These are phyloP conservation scores for Entomortierella parvispora DNA, from an alignment of 192 early-diverging fungal species.

Conservation along the genomic window DNA sequence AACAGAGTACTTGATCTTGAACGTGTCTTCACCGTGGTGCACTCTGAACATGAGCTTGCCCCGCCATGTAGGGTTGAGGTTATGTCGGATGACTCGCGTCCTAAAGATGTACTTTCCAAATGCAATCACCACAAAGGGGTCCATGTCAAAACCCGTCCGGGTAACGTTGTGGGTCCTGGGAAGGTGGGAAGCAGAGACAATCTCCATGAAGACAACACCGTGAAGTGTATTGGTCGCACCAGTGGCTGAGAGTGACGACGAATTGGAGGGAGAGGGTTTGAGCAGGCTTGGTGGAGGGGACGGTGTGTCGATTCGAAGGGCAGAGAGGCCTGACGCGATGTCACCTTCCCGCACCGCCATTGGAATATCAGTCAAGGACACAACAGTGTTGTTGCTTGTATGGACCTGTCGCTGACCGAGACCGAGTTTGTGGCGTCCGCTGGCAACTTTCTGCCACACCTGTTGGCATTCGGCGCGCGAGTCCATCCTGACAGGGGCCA, in stretches of 20 bases:
- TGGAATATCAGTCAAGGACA: slow-evolving; percentile 37
- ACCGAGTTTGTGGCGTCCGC: slow-evolving; percentile 45
- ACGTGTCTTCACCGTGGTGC: slow-evolving; percentile 54
- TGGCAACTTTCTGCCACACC: slow-evolving; percentile 25
- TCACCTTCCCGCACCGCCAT: slow-evolving; percentile 28
- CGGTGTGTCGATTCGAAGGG: slow-evolving; percentile 27
- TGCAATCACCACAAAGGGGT: slow-evolving; percentile 83
- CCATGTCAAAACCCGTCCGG: slow-evolving; percentile 78
- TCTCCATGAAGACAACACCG: slow-evolving; percentile 54
- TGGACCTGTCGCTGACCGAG: slow-evolving; percentile 41
- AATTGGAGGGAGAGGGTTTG: slow-evolving; percentile 21
- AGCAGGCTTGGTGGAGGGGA: slow-evolving; percentile 26
- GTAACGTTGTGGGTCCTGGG: slow-evolving; percentile 42
- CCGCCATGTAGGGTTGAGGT: slow-evolving; percentile 78
- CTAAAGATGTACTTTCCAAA: slow-evolving; percentile 77
- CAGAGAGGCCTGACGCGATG: slow-evolving; percentile 21
- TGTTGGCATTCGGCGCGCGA: slow-evolving; percentile 15
- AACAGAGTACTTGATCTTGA: slow-evolving; percentile 66
- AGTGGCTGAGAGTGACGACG: slow-evolving; percentile 11
- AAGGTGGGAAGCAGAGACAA: slow-evolving; percentile 47
- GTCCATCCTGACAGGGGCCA: slow-evolving; percentile 15
- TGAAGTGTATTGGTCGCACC: slow-evolving; percentile 6
- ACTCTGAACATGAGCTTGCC: slow-evolving; percentile 75
- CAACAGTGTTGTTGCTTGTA: slow-evolving; percentile 10
- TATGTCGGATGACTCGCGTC: slow-evolving; percentile 73